Conservation (phyloP, 306 rosid genomes). For the Adenanthera pavonina region DNA sequence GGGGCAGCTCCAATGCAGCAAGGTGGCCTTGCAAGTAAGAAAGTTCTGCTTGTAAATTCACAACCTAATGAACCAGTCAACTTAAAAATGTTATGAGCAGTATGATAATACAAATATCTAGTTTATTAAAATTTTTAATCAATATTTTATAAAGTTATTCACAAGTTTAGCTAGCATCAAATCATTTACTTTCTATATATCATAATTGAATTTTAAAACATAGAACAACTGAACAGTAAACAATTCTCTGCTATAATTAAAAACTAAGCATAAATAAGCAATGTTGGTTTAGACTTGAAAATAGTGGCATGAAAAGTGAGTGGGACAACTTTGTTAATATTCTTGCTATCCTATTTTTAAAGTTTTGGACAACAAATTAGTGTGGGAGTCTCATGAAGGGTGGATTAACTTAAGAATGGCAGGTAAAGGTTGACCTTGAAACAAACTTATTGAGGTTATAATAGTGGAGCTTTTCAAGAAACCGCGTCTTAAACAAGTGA, state of each 20-base stretch:
- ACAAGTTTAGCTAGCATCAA: background rate
- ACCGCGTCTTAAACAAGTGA: conserved; percentile 36
- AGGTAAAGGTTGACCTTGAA: conserved; percentile 46
- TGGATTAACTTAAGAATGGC: conserved; percentile 29
- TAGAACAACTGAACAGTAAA: too few species aligned
- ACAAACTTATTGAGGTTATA: conserved; percentile 32
- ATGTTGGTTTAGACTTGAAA: too few species aligned
- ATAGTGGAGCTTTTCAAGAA: conserved; percentile 36
- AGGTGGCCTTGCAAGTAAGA: conserved; percentile 85
- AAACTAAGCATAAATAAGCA: too few species aligned
- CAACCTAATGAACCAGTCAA: conserved; percentile 54
- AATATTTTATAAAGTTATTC: background rate
- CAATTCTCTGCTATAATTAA: too few species aligned
- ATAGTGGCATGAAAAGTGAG: too few species aligned
- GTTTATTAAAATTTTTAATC: background rate
- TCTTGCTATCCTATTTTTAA: too few species aligned
- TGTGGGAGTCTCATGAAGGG: conserved; percentile 21
- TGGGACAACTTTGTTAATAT: background rate
- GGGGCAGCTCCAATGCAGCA: conserved; percentile 73
- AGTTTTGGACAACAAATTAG: conserved; percentile 9
- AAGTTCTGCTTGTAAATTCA: conserved; percentile 86
- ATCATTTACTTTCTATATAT: background rate
- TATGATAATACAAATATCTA: background rate
- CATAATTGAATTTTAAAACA: too few species aligned
- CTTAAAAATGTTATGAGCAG: background rate